Evolutionary conservation across 345 rosid genomes (phyloP), one percentile per base, ranked within the genome.

Genomic region (Linum usitatissimum): DNA sequence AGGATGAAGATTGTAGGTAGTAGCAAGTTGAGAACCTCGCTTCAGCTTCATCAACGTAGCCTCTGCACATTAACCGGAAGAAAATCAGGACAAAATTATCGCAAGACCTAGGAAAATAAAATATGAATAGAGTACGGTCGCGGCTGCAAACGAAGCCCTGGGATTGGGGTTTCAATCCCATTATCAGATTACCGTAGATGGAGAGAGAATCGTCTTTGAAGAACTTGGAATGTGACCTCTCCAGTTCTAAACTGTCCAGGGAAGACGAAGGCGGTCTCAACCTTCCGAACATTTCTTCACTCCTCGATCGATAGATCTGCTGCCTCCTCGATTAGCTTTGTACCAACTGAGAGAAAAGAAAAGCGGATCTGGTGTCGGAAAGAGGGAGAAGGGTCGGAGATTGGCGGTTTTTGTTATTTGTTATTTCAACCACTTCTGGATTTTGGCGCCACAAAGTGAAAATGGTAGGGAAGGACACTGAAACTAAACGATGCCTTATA

Each of bases 201-300:
- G 98, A 91, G 78, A 91, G 81, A 67, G 83, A 78, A 76, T 88
- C 91, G 73, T 79, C 85, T 69, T 84, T 91, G 81, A 86, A 73
- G 70, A 86, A 70, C 78, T 91, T 87, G 36, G 94, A 66, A 40
- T 91, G 79, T 8, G 77, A 77, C 64, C 82, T 75, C 70, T 84
- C 90, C 30, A 55, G n/a, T 28, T 55, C 59, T 68, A 86, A 62
- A 66, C 66, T 49, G 18, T 83, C 94, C 28, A 76, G 74, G 36
- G 95, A 60, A 23, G 91, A 79, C 0, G 90, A 79, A 20, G 86
- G 73, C 58, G 77, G 69, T 70, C 96, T 82, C 63, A 91, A 71
- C 69, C 94, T 82, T 15, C 97, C 96, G 6, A 86, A 82, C 98
- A 91, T 88, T 23, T 12, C 51, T 28, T 53, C 53, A 57, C 49